Percentiles rank a stretch among this genome's conserved stretches.
Evolutionary conservation across 2,329 filamentous ascomycete species (phyloP).

Genomic region (Ophiostoma triangulosporum): DNA sequence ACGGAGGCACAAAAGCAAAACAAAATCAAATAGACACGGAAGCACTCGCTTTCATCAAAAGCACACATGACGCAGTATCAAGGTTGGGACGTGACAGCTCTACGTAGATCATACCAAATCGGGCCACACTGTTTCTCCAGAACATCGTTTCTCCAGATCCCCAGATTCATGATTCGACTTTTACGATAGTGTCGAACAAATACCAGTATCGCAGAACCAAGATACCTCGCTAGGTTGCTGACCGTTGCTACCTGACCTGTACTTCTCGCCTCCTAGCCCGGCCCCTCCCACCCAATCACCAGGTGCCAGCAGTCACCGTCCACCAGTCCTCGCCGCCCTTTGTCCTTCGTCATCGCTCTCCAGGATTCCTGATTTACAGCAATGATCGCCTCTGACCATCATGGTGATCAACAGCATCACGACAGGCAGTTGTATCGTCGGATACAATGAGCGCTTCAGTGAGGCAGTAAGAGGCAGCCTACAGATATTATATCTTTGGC

Average conservation of each 20-base stretch:
- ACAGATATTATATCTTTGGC: no score
- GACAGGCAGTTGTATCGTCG: neutral
- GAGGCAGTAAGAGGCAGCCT: neutral
- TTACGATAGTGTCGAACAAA: neutral
- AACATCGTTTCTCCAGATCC: neutral
- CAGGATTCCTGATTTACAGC: neutral
- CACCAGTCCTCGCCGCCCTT: neutral
- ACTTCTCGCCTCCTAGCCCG: neutral
- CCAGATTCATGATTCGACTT: neutral
- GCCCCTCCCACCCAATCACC: neutral
- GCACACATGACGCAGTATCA: no score
- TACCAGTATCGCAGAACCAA: neutral
- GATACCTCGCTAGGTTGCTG: neutral
- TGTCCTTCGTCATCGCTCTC: neutral
- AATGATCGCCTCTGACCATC: neutral
- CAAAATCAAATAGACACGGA: neutral
- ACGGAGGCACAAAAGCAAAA: neutral
- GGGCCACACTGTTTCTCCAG: no score
- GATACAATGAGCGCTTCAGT: neutral
- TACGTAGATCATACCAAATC: neutral
- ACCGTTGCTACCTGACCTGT: neutral
- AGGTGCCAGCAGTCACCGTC: neutral
- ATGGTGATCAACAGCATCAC: neutral
- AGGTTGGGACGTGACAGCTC: no score
- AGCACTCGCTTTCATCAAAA: neutral